phyloP scores from a whole-genome alignment of 345 rosid genomes.

The Populus euphratica region DNA sequence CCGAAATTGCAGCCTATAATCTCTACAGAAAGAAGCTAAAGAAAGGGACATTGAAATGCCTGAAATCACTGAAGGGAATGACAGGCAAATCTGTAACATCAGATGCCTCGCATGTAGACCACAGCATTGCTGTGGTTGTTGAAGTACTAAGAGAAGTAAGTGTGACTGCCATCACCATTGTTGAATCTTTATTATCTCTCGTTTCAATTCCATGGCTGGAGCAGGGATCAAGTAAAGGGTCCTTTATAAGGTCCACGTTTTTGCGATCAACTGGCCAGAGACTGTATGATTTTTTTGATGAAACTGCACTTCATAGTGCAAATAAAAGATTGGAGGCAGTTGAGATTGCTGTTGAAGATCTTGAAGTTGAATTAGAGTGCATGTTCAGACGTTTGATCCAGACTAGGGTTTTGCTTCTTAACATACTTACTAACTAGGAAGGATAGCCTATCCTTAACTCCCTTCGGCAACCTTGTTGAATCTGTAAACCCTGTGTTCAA shows the following conservation, averaged over 20 bases:
- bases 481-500: neutral
- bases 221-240: slow-evolving; percentile 40
- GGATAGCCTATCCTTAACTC: neutral
- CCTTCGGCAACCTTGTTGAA: neutral
- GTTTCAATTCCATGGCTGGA: slow-evolving; percentile 68
- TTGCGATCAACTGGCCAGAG: slow-evolving; percentile 29
- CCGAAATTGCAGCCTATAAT: slow-evolving; percentile 51
- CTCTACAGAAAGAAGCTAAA: slow-evolving; percentile 51
- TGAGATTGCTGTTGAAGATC: slow-evolving; percentile 64
- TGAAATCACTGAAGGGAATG: slow-evolving; percentile 46
- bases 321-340: slow-evolving; percentile 65
- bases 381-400: slow-evolving; percentile 69
- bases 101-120: slow-evolving; percentile 22
- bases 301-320: slow-evolving; percentile 52
- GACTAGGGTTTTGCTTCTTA: slow-evolving; percentile 76
- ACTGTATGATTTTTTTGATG: slow-evolving; percentile 42
- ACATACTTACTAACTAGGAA: slow-evolving; percentile 51
- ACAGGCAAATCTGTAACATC: slow-evolving; percentile 22
- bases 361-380: slow-evolving; percentile 60
- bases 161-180: slow-evolving; percentile 41
- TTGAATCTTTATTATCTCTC: slow-evolving; percentile 60
- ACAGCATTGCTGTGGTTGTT: slow-evolving; percentile 39
- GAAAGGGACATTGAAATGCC: slow-evolving; percentile 67
- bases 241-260: slow-evolving; percentile 36
- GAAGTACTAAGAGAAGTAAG: slow-evolving; percentile 66